Evolutionary conservation across 2,329 filamentous ascomycete species (phyloP).

Genomic region (Aspergillus fumigatus): DNA sequence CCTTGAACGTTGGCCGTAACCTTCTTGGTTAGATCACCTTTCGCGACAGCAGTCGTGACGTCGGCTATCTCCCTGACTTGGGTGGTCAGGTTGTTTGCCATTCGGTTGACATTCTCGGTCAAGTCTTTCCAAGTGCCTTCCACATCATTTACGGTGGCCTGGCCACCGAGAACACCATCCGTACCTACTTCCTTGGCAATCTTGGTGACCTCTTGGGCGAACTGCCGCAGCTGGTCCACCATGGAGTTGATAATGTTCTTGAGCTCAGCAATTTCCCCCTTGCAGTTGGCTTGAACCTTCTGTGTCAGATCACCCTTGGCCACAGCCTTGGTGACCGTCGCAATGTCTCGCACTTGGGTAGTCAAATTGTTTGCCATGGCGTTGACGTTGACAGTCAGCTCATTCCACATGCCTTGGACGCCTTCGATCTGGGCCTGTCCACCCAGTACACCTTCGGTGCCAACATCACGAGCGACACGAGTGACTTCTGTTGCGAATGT

Average conservation of each 20-base stretch:
- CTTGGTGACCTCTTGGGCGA: conserved; percentile 94
- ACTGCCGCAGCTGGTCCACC: conserved; percentile 96
- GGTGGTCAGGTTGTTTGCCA: conserved; percentile 97
- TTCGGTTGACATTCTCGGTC: conserved; percentile 93
- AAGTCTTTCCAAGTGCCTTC: conserved; percentile 96
- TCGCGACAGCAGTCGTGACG: conserved; percentile 91
- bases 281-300: conserved; percentile 89
- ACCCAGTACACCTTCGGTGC: conserved; percentile 76
- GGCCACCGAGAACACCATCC: conserved; percentile 87
- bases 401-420: conserved; percentile 85
- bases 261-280: conserved; percentile 86
- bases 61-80: conserved; percentile 97
- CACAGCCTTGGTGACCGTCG: conserved; percentile 66
- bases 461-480: conserved; percentile 76
- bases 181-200: conserved; percentile 95
- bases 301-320: conserved; percentile 87
- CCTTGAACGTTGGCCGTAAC: conserved; percentile 91
- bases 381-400: conserved; percentile 79
- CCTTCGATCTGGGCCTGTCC: conserved; percentile 79
- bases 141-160: conserved; percentile 93
- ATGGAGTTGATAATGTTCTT: conserved; percentile 99
- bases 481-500: conserved; percentile 83
- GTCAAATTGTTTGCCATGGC: conserved; percentile 85
- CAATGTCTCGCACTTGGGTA: conserved; percentile 91
- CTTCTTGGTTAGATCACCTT: conserved; percentile 91